These are phyloP conservation scores for Trichoderma parareesei DNA, from an alignment of 495 filamentous ascomycete genomes.

Conservation along the genomic window DNA sequence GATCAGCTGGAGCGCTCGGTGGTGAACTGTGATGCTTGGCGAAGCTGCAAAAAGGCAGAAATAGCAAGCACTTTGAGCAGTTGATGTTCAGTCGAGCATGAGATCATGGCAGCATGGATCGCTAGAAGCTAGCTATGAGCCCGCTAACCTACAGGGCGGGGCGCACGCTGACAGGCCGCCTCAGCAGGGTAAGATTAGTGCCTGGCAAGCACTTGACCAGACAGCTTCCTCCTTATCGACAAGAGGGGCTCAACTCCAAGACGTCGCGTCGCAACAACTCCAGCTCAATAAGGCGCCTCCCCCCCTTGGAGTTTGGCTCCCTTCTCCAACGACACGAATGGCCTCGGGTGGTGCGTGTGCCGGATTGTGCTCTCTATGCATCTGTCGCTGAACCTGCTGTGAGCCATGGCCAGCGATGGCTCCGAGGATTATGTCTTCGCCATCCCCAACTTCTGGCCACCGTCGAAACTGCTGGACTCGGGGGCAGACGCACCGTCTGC, in stretches of 20 bases:
- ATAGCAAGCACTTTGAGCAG: neutral
- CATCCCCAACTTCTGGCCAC: slow-evolving; percentile 58
- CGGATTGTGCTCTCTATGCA: slow-evolving; percentile 9
- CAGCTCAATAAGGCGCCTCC: neutral
- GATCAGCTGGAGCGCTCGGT: too few relatives aligned
- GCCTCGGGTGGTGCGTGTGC: slow-evolving; percentile 1
- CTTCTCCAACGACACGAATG: neutral
- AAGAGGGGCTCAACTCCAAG: neutral
- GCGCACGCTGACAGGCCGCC: too few relatives aligned
- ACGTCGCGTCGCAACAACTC: neutral
- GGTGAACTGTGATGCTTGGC: too few relatives aligned
- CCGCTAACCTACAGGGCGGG: too few relatives aligned
- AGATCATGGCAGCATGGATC: too few relatives aligned
- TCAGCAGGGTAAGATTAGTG: too few relatives aligned
- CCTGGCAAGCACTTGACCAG: too few relatives aligned
- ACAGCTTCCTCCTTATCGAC: too few relatives aligned
- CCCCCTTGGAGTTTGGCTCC: neutral
- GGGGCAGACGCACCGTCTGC: neutral
- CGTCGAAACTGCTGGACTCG: slow-evolving; percentile 28
- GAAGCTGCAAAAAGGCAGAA: too few relatives aligned
- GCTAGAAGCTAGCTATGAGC: neutral
- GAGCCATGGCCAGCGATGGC: slow-evolving; percentile 26
- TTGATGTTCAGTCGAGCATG: too few relatives aligned
- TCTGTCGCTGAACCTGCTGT: neutral
- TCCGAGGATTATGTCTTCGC: slow-evolving; percentile 58